Evolutionary conservation across 1,284 basidiomycete species (phyloP).

Genomic region (Marasmius fiardii): DNA sequence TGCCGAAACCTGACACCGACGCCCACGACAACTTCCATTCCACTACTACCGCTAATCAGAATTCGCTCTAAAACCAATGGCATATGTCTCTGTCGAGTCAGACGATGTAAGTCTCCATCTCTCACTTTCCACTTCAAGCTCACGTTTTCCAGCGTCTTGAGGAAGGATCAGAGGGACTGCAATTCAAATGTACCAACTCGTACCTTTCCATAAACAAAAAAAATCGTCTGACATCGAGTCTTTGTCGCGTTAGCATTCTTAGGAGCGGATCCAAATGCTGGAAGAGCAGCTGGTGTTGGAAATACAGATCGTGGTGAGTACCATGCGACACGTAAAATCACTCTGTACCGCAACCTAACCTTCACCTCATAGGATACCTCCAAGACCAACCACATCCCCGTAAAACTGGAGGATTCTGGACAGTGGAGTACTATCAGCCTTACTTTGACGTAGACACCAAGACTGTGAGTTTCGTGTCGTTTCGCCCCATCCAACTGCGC

Average conservation of each 20-base stretch:
- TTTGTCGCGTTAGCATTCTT: slow-evolving; percentile 43
- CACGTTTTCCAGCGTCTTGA: slow-evolving; percentile 41
- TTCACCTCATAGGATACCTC: slow-evolving; percentile 42
- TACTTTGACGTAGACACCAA: slow-evolving; percentile 82
- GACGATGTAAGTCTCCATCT: slow-evolving; percentile 38
- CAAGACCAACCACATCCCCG: slow-evolving; percentile 40
- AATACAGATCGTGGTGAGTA: slow-evolving; percentile 49
- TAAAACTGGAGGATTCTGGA: slow-evolving; percentile 63
- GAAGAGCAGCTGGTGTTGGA: slow-evolving; percentile 31
- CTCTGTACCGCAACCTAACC: not conserved
- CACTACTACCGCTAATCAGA: too few species aligned
- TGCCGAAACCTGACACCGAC: too few species aligned
- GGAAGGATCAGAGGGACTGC: slow-evolving; percentile 60
- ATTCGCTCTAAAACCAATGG: too few species aligned
- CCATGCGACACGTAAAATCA: not conserved
- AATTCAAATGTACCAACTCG: slow-evolving; percentile 52
- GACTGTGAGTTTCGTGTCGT: slow-evolving; percentile 40
- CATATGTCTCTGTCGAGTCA: slow-evolving; percentile 54
- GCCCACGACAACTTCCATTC: too few species aligned
- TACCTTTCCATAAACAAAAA: not conserved
- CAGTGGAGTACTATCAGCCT: slow-evolving; percentile 73
- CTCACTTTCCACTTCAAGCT: not conserved
- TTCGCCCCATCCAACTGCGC: slow-evolving; percentile 5
- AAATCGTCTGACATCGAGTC: not conserved
- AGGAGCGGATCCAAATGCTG: slow-evolving; percentile 32